These are phyloP conservation scores for Abrus pulchellus DNA, from an alignment of 306 rosid species.

Conservation along the genomic window DNA sequence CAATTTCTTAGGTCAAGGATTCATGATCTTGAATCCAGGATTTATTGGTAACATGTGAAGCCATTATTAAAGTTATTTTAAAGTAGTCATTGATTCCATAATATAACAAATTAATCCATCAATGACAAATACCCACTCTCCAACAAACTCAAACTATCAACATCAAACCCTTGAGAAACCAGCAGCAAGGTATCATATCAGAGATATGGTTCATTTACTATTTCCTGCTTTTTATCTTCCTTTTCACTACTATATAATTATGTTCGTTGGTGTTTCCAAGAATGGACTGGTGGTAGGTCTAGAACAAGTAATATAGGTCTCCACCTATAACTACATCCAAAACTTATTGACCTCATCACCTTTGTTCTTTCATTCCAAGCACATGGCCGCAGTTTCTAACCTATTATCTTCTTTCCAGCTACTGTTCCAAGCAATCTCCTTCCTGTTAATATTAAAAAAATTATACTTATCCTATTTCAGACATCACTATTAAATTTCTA, in stretches of 20 bases:
- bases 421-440: background rate
- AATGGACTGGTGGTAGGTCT: background rate
- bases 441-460: conserved; percentile 21
- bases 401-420: conserved; percentile 7
- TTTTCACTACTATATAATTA: conserved; percentile 14
- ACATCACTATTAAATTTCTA: conserved; percentile 13
- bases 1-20: conserved; percentile 13
- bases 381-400: conserved; percentile 26
- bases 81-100: conserved; percentile 7
- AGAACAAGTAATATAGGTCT: conserved; percentile 13
- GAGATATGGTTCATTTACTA: conserved; percentile 21
- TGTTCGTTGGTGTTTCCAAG: background rate
- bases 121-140: conserved; percentile 17
- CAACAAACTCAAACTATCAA: conserved; percentile 36
- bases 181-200: conserved; percentile 33
- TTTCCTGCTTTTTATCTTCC: background rate
- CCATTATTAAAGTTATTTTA: conserved; percentile 2
- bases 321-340: conserved; percentile 30
- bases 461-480: conserved; percentile 5
- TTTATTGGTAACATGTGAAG: conserved; percentile 18
- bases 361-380: conserved; percentile 25
- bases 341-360: conserved; percentile 2
- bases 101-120: conserved; percentile 4
- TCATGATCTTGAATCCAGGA: conserved; percentile 1
- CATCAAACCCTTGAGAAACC: conserved; percentile 33